Base-by-base conservation (phyloP, 139 green algal genomes). In the Edaphochlamys debaryana region DNA sequence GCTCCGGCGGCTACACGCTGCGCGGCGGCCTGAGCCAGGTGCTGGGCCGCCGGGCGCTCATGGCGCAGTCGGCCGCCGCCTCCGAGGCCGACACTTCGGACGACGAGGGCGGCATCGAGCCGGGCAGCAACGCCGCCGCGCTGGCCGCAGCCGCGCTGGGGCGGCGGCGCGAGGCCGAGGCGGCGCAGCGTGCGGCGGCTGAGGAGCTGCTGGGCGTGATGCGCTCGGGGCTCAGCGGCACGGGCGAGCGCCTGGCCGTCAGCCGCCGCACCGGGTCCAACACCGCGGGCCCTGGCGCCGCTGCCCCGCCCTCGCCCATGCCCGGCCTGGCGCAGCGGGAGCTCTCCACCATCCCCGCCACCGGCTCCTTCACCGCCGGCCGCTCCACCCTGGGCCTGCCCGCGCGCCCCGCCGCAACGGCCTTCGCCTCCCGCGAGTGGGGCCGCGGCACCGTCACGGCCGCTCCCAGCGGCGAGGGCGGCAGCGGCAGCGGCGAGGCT, bases 101-200 rank as follows among this genome's bases (percentile, higher is more conserved):
- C 2, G 15, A 23, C 30, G 64, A 42, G 34, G 4, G 42, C 3
- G 64, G 34, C 34, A 30, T 7, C 7, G 7, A 2, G 60, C 6
- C 60, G 15, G 23, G 41, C 40, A 82, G 76, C 76, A 82, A 82
- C 62, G 76, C 76, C 29, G 76, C 56, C 20, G 22, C 36, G 63
- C 20, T 74, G 76, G 76, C 76, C 42, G 63, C 36, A 32, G 76
- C 41, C 0, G 76, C 76, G 41, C 76, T 82, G 76, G 63, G 66
- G 76, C 76, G 76, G 19, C 42, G 45, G 41, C 76, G 66, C 42
- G 37, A 40, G 76, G 76, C 73, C 62, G 76, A 82, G n/a, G 76
- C 42, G 38, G 76, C 76, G 17, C 37, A 36, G 13, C 32, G 60
- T 42, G 62, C 76, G 9, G 52, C 66, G n/a, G 76, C 60, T 41